phyloP scores from a whole-genome alignment of 768 basidiomycete species.

The Artomyces pyxidatus region DNA sequence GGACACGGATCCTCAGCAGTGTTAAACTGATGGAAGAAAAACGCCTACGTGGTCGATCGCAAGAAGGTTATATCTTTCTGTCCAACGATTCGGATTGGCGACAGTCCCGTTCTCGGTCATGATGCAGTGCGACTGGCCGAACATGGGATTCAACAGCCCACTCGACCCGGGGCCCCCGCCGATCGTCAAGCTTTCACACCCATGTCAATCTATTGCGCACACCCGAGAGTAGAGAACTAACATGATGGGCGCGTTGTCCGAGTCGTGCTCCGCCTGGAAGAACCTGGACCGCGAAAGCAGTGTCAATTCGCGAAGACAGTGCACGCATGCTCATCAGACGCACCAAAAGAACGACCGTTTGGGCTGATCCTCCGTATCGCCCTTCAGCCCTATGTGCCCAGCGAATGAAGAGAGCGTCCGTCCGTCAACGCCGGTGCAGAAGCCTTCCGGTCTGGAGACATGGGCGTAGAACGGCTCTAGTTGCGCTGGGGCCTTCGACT shows the following conservation, averaged over 20 bases:
- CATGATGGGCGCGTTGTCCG: slow-evolving; percentile 25
- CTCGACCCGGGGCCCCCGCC: slow-evolving; percentile 28
- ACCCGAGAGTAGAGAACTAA: slow-evolving; percentile 6
- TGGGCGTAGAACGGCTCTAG: background rate
- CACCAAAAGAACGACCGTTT: slow-evolving; percentile 15
- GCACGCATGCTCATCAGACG: background rate
- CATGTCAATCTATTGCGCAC: background rate
- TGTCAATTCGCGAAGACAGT: background rate
- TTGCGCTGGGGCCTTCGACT: too few relatives aligned
- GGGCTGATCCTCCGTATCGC: slow-evolving; percentile 20
- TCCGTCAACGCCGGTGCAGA: background rate
- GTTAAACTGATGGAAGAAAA: background rate
- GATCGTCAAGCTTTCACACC: slow-evolving; percentile 22
- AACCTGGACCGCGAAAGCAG: slow-evolving; percentile 18
- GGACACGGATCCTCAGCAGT: too few relatives aligned
- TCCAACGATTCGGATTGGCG: slow-evolving; percentile 20
- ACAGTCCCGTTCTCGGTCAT: slow-evolving; percentile 17
- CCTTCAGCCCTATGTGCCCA: slow-evolving; percentile 25
- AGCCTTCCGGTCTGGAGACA: background rate
- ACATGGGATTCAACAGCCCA: slow-evolving; percentile 23
- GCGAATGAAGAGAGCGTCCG: slow-evolving; percentile 14
- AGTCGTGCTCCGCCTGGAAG: slow-evolving; percentile 24
- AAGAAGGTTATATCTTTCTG: slow-evolving; percentile 11
- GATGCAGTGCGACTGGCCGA: slow-evolving; percentile 22
- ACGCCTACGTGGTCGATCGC: slow-evolving; percentile 10